phyloP scores from a whole-genome alignment of 306 rosid genomes.

The Prunus dulcis region DNA sequence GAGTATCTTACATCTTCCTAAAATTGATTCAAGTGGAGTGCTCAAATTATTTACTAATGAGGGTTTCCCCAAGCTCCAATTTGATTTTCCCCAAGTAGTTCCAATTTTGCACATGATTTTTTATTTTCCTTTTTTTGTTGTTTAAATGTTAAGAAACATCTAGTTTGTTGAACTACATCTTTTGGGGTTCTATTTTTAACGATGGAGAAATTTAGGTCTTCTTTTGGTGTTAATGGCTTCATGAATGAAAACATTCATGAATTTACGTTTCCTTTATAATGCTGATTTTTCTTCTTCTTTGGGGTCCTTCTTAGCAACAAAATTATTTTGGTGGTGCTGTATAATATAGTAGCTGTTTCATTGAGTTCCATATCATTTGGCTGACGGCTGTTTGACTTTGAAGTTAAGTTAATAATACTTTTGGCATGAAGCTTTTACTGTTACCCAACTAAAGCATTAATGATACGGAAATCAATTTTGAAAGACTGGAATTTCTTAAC shows the following conservation, averaged over 20 bases:
- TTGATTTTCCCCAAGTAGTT: too few relatives aligned
- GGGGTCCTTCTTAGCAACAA: not conserved
- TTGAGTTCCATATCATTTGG: not conserved
- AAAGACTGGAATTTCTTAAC: not conserved
- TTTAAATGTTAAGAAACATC: not conserved
- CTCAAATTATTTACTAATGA: too few relatives aligned
- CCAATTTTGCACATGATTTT: too few relatives aligned
- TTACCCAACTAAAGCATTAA: not conserved
- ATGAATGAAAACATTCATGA: not conserved
- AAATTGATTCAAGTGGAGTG: too few relatives aligned
- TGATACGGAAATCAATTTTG: not conserved
- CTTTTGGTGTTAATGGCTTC: not conserved
- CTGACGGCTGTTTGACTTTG: not conserved
- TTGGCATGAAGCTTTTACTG: not conserved
- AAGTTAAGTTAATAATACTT: not conserved
- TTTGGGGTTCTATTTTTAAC: not conserved
- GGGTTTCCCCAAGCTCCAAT: too few relatives aligned
- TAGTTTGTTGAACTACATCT: not conserved
- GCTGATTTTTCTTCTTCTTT: not conserved
- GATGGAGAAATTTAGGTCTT: not conserved
- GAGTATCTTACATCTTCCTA: too few relatives aligned
- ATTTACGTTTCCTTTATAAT: not conserved
- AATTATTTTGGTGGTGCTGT: not conserved
- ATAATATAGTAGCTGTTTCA: not conserved
- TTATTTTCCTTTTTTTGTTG: too few relatives aligned